These are phyloP conservation scores for Neopestalotiopsis sp. DNA, from an alignment of 2,329 filamentous ascomycete genomes.

Conservation along the genomic window DNA sequence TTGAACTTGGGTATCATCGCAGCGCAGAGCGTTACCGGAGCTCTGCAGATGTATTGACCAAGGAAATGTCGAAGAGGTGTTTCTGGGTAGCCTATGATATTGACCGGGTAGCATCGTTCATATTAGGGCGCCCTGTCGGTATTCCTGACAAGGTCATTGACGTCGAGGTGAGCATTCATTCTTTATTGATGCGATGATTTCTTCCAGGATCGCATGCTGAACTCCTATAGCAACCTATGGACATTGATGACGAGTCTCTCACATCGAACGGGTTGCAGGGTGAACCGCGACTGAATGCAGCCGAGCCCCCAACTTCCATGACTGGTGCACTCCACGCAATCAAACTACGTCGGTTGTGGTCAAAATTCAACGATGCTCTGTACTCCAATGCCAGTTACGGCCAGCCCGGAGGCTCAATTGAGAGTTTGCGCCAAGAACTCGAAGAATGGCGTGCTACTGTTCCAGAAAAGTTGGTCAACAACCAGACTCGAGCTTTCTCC, in stretches of 20 bases:
- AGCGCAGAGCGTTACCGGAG: slow-evolving; percentile 19
- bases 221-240: slow-evolving; percentile 29
- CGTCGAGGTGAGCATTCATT: slow-evolving; percentile 26
- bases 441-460: slow-evolving; percentile 31
- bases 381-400: slow-evolving; percentile 24
- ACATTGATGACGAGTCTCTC: slow-evolving; percentile 36
- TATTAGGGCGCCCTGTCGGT: slow-evolving; percentile 33
- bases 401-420: slow-evolving; percentile 22
- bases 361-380: slow-evolving; percentile 31
- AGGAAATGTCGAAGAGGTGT: slow-evolving; percentile 31
- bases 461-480: slow-evolving; percentile 22
- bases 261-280: slow-evolving; percentile 26
- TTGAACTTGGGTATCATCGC: slow-evolving; percentile 39
- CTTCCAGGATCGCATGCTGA: background rate
- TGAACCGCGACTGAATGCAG: slow-evolving; percentile 22
- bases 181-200: background rate
- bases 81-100: slow-evolving; percentile 36
- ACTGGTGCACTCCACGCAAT: slow-evolving; percentile 36
- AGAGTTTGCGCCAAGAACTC: slow-evolving; percentile 29
- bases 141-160: slow-evolving; percentile 34
- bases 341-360: slow-evolving; percentile 35
- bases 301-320: slow-evolving; percentile 32
- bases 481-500: slow-evolving; percentile 25
- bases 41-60: slow-evolving; percentile 20
- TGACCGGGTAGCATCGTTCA: slow-evolving; percentile 28